These are phyloP conservation scores for Tylopilus felleus DNA, from an alignment of 768 basidiomycete species.

Conservation along the genomic window DNA sequence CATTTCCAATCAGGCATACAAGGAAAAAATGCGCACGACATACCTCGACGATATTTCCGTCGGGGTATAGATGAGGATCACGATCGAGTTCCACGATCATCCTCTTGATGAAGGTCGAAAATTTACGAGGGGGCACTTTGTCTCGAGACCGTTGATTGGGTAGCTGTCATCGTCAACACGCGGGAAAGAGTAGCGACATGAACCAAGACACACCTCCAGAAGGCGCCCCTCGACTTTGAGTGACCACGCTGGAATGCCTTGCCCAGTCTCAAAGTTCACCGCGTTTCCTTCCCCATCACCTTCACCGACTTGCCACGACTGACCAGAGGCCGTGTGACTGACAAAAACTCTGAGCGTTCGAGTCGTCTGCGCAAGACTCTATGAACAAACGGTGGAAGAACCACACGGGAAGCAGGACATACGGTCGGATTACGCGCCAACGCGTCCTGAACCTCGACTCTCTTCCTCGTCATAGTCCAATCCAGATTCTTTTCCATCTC, in stretches of 20 bases:
- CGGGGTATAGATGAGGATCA: constrained; percentile 74
- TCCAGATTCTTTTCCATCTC: constrained; percentile 90
- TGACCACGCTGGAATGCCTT: constrained; percentile 87
- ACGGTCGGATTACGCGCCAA: constrained; percentile 66
- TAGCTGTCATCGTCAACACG: constrained; percentile 34
- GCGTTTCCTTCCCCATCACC: constrained; percentile 33
- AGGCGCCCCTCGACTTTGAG: constrained; percentile 85
- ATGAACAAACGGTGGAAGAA: constrained; percentile 1
- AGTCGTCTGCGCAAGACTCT: constrained; percentile 53
- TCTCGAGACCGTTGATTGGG: constrained; percentile 64
- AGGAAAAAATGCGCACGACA: neutral
- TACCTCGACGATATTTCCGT: constrained; percentile 90
- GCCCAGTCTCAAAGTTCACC: constrained; percentile 72
- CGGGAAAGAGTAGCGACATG: neutral
- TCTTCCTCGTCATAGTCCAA: constrained; percentile 92
- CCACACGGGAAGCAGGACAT: neutral
- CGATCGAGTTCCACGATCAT: constrained; percentile 87
- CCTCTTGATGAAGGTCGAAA: constrained; percentile 80
- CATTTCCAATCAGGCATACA: neutral
- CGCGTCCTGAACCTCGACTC: constrained; percentile 89
- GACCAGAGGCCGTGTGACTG: constrained; percentile 83
- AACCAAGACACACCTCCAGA: constrained; percentile 56
- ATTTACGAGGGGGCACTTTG: constrained; percentile 63
- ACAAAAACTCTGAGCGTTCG: constrained; percentile 83
- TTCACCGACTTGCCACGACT: constrained; percentile 73